Evolutionary conservation across 2,329 filamentous ascomycete genomes (phyloP), one percentile per base, ranked within the genome.

Genomic region (Aspergillus costaricaensis): DNA sequence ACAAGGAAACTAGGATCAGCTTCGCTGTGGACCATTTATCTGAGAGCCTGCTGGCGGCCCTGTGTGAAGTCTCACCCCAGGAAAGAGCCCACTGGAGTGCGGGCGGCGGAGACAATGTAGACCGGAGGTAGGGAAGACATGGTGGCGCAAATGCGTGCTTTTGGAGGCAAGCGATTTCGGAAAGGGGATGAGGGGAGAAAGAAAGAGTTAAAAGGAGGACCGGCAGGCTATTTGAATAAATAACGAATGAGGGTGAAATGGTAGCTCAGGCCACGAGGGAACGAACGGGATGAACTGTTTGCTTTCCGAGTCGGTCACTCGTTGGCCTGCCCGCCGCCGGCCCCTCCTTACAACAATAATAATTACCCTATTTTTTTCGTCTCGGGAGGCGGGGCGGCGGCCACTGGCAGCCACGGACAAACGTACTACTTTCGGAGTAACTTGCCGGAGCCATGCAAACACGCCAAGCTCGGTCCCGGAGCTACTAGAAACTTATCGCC

Each of bases 1-100:
- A 64, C 52, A 19, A 56, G 32, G 55, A 54, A 36, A 36, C 10
- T 36, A 12, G 27, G 38, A n/a, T 59, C 44, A 59, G 38, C 19
- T 44, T 38, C 23, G 36, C 9, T 5, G 25, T 50, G 47, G n/a
- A 9, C 23, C 17, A 32, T 36, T 14, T 9, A n/a, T 19, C 8
- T 17, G 30, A n/a, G 14, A 23, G n/a, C 32, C 21, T 15, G 58
- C 50, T 23, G 14, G 55, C 54, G 17, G 41, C 44, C 30, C 65
- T n/a, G n/a, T 19, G 2, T 30, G 62, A 57, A 59, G 62, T 68
- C 85, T 77, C 80, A 96, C 92, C 95, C 95, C 73, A 96, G 86
- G 81, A 99, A 99, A 67, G 91, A 93, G 72, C 95, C 95, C 67
- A 96, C 85, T 56, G 95, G 95, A 67, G 95, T 99, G 80, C 93